These are phyloP conservation scores for Colletotrichum orbiculare DNA, from an alignment of 2,329 filamentous ascomycete genomes.

Conservation along the genomic window DNA sequence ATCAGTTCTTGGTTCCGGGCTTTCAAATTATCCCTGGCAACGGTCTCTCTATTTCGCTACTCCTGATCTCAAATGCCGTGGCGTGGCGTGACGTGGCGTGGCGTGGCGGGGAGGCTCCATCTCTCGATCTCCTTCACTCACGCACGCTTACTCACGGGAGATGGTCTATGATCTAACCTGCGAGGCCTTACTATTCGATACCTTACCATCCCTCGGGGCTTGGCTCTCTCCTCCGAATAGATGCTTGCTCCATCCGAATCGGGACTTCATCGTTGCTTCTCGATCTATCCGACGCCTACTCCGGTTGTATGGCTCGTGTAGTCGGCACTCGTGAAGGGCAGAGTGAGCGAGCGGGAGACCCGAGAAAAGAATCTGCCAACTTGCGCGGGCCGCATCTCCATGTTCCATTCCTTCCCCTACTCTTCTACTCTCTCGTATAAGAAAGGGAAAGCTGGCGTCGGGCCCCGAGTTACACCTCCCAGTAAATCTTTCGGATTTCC, in stretches of 20 bases:
- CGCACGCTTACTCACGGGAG: constrained; percentile 33
- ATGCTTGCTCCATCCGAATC: constrained; percentile 17
- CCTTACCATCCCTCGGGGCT: too few relatives aligned
- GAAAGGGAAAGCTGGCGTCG: constrained; percentile 10
- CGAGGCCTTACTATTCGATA: not conserved
- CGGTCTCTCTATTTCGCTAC: not conserved
- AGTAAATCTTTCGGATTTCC: constrained; percentile 13
- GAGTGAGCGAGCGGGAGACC: not conserved
- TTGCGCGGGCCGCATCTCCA: not conserved
- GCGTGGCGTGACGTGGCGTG: not conserved
- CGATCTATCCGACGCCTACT: constrained; percentile 18
- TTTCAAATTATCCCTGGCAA: not conserved
- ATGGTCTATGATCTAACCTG: constrained; percentile 29
- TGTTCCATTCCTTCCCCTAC: not conserved
- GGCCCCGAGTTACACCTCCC: not conserved
- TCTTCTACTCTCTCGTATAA: constrained; percentile 9
- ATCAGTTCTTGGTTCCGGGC: not conserved
- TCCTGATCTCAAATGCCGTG: constrained; percentile 4
- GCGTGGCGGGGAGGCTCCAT: not conserved
- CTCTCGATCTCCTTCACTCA: constrained; percentile 19
- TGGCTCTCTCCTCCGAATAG: not conserved
- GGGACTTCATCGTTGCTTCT: constrained; percentile 28
- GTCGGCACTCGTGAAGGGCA: not conserved
- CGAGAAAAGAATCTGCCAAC: not conserved
- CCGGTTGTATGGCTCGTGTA: constrained; percentile 22